phyloP scores from a whole-genome alignment of 768 basidiomycete species.

The Serendipita sp. region DNA sequence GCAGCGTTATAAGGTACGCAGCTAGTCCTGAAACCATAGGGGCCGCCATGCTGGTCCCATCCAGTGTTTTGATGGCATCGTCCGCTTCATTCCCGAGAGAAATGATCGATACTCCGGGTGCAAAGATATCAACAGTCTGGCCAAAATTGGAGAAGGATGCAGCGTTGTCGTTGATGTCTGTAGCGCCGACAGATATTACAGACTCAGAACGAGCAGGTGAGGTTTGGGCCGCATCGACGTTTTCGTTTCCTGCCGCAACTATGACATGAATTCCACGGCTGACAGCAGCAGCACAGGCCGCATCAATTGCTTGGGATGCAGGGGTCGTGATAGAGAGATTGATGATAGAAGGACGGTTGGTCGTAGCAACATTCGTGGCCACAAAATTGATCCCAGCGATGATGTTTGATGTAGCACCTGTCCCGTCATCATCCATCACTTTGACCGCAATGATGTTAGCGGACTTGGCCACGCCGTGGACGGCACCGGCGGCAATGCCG shows the following conservation, averaged over 20 bases:
- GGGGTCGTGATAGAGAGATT: constrained; percentile 7
- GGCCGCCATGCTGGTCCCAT: constrained; percentile 16
- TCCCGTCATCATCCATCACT: constrained; percentile 2
- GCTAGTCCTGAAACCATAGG: constrained; percentile 27
- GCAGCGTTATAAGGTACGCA: constrained; percentile 21
- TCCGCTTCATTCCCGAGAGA: constrained; percentile 1
- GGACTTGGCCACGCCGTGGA: constrained; percentile 10
- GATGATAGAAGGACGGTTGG: constrained; percentile 7
- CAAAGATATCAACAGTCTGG: constrained; percentile 9
- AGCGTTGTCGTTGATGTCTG: constrained; percentile 7
- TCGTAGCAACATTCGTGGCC: not conserved
- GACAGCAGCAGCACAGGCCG: constrained; percentile 4
- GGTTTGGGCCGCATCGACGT: not conserved
- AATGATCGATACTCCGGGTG: constrained; percentile 10
- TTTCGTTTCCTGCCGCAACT: constrained; percentile 12
- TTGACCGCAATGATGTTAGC: constrained; percentile 10
- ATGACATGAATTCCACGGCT: constrained; percentile 6
- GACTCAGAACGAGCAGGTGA: constrained; percentile 8
- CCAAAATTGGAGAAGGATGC: constrained; percentile 12
- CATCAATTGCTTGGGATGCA: constrained; percentile 7
- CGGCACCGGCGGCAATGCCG: constrained; percentile 13
- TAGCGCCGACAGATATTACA: constrained; percentile 10
- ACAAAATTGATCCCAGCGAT: constrained; percentile 11
- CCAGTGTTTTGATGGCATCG: constrained; percentile 6
- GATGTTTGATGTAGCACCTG: constrained; percentile 7